A percentile compares a stretch with the other conserved stretches of the same genome.
Conservation (phyloP, 2,329 filamentous ascomycete genomes). For the Botrytis squamosa region DNA sequence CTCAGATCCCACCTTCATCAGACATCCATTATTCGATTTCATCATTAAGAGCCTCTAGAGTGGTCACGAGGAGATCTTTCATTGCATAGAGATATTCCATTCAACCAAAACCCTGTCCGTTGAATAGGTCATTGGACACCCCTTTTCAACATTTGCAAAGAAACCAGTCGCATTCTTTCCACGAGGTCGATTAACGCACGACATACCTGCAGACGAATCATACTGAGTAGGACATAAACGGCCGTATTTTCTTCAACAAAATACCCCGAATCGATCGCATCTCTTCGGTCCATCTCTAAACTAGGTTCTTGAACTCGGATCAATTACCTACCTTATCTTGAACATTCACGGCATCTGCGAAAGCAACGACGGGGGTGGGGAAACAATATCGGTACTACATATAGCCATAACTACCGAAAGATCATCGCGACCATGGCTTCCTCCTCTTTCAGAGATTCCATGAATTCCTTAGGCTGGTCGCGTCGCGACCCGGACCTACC, state of each 20-base stretch:
- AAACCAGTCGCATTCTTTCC: slow-evolving; percentile 36
- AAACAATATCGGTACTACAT: slow-evolving; percentile 24
- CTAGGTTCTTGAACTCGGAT: slow-evolving; percentile 14
- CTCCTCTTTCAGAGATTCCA: slow-evolving; percentile 85
- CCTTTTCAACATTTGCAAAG: slow-evolving; percentile 27
- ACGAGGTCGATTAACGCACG: slow-evolving; percentile 34
- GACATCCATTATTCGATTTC: slow-evolving; percentile 25
- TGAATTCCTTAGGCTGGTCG: slow-evolving; percentile 94
- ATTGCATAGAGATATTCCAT: neutral
- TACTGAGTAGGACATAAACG: slow-evolving; percentile 23
- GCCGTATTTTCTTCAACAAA: slow-evolving; percentile 21
- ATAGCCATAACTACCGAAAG: slow-evolving; percentile 29
- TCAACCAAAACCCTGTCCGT: slow-evolving; percentile 27
- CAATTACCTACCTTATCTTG: slow-evolving; percentile 18
- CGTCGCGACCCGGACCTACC: slow-evolving; percentile 76
- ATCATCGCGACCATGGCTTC: slow-evolving; percentile 66
- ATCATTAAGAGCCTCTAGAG: slow-evolving; percentile 20
- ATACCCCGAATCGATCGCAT: slow-evolving; percentile 22
- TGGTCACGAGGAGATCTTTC: slow-evolving; percentile 33
- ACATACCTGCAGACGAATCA: slow-evolving; percentile 37
- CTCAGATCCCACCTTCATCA: slow-evolving; percentile 27
- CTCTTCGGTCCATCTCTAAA: slow-evolving; percentile 24
- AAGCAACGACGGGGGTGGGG: slow-evolving; percentile 5
- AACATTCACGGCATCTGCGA: slow-evolving; percentile 15
- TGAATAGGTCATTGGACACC: slow-evolving; percentile 39